Percentiles rank a stretch among this genome's conserved stretches.
These are phyloP conservation scores for Lachnellula willkommii DNA, from an alignment of 2,329 filamentous ascomycete species.

Conservation along the genomic window DNA sequence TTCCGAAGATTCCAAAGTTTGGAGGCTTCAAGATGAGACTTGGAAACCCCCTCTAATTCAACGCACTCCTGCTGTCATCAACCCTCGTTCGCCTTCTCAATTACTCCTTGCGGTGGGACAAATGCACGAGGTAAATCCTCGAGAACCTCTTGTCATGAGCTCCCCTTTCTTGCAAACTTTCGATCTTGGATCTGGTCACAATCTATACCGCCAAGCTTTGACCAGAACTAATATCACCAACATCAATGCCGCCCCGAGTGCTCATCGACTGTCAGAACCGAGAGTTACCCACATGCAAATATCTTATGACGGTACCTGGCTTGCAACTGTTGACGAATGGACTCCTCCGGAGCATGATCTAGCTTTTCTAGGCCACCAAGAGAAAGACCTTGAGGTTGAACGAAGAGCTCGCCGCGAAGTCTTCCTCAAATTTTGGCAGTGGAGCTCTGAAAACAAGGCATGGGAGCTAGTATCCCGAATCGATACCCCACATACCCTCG, in stretches of 20 bases:
- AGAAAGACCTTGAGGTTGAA: slow-evolving; percentile 41
- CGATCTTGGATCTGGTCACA: slow-evolving; percentile 72
- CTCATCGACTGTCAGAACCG: slow-evolving; percentile 69
- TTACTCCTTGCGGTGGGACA: slow-evolving; percentile 65
- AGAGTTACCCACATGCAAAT: slow-evolving; percentile 70
- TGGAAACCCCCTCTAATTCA: slow-evolving; percentile 27
- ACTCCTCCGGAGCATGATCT: slow-evolving; percentile 66
- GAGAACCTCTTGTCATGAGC: slow-evolving; percentile 46
- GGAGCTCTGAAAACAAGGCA: slow-evolving; percentile 49
- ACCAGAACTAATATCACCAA: slow-evolving; percentile 83
- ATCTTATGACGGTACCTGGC: slow-evolving; percentile 77
- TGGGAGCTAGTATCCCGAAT: slow-evolving; percentile 80
- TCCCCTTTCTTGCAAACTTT: slow-evolving; percentile 74
- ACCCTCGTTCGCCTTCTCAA: slow-evolving; percentile 56
- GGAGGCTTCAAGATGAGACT: slow-evolving; percentile 37
- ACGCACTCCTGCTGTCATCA: slow-evolving; percentile 54
- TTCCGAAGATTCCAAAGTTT: slow-evolving; percentile 44
- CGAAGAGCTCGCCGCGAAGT: slow-evolving; percentile 59
- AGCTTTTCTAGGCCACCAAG: slow-evolving; percentile 48
- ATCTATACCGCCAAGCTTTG: slow-evolving; percentile 80
- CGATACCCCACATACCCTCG: slow-evolving; percentile 70
- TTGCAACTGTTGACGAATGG: slow-evolving; percentile 92
- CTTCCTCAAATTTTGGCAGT: slow-evolving; percentile 85
- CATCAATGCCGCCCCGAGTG: slow-evolving; percentile 67
- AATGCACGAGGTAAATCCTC: slow-evolving; percentile 50